Conservation (phyloP, 2,329 filamentous ascomycete species). For the Penicillium thymicola region DNA sequence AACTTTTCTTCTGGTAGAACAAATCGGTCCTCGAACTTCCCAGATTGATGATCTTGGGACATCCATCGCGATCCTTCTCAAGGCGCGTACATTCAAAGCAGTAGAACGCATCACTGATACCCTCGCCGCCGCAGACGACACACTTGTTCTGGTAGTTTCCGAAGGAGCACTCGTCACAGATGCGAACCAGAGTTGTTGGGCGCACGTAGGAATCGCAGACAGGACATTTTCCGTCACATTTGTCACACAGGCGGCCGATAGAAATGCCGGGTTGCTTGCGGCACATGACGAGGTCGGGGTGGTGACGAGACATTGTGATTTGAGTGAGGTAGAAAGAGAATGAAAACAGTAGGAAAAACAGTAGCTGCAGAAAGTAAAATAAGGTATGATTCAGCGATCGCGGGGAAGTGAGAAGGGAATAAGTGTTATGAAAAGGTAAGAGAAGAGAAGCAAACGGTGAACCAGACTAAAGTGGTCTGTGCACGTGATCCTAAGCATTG, state of each 20-base stretch:
- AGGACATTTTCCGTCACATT: conserved; percentile 99
- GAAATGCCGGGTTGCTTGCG: conserved; percentile 97
- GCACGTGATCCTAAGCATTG: conserved; percentile 20
- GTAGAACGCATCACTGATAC: conserved; percentile 97
- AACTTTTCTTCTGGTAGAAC: conserved; percentile 68
- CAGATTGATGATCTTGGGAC: conserved; percentile 98
- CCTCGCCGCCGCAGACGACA: conserved; percentile 96
- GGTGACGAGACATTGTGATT: conserved; percentile 79
- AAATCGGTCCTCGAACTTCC: conserved; percentile 94
- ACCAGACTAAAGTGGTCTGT: conserved; percentile 19
- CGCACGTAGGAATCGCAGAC: conserved; percentile 99
- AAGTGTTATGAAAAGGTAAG: background rate
- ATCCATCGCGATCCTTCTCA: conserved; percentile 95
- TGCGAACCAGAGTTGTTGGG: conserved; percentile 92
- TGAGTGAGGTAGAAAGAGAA: background rate
- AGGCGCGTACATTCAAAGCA: conserved; percentile 97
- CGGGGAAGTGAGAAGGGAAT: background rate
- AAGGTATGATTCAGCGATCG: background rate
- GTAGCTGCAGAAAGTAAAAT: background rate
- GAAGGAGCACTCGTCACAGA: conserved; percentile 99
- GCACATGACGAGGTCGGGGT: conserved; percentile 99
- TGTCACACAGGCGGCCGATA: conserved; percentile 98
- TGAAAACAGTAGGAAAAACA: background rate
- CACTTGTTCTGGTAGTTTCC: conserved; percentile 99
- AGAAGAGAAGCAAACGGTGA: background rate